A percentile compares a stretch with the other conserved stretches of the same genome.
Conservation (phyloP, 768 basidiomycete species). For the Mycena crocata region DNA sequence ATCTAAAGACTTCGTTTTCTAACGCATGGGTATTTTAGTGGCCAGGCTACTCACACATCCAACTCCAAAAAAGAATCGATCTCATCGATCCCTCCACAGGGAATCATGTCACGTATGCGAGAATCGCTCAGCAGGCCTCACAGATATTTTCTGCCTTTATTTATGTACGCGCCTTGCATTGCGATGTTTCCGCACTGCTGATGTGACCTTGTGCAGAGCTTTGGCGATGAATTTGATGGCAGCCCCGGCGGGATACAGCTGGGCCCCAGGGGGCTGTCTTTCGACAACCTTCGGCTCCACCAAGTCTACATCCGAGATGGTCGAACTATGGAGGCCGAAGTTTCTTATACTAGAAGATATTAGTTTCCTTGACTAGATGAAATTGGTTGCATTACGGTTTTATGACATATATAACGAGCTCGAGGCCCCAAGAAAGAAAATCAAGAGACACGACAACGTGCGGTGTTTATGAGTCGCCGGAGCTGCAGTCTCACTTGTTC, state of each 20-base stretch:
- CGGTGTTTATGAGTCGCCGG: no score
- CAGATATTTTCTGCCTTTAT: slow-evolving; percentile 19
- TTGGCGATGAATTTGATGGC: slow-evolving; percentile 16
- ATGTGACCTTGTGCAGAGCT: neutral
- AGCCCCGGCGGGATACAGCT: slow-evolving; percentile 6
- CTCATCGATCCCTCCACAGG: slow-evolving; percentile 12
- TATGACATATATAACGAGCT: no score
- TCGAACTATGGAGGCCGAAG: slow-evolving; percentile 2
- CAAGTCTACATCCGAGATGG: slow-evolving; percentile 14
- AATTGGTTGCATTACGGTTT: no score
- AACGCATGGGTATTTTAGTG: slow-evolving; percentile 1
- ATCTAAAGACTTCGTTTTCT: neutral
- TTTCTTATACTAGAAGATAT: slow-evolving; percentile 18
- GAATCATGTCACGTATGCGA: slow-evolving; percentile 17
- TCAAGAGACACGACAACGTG: no score
- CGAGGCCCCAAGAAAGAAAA: no score
- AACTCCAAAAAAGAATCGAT: neutral
- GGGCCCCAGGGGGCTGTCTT: slow-evolving; percentile 19
- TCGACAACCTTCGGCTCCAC: slow-evolving; percentile 18
- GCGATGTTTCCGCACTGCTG: neutral
- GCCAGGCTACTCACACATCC: slow-evolving; percentile 28
- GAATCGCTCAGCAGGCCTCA: slow-evolving; percentile 19
- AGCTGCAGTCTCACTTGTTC: no score
- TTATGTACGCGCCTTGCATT: neutral
- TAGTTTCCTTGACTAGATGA: neutral